A percentile compares a stretch with the other conserved stretches of the same genome.
These are phyloP conservation scores for Aspergillus hancockii DNA, from an alignment of 495 filamentous ascomycete genomes.

Conservation along the genomic window DNA sequence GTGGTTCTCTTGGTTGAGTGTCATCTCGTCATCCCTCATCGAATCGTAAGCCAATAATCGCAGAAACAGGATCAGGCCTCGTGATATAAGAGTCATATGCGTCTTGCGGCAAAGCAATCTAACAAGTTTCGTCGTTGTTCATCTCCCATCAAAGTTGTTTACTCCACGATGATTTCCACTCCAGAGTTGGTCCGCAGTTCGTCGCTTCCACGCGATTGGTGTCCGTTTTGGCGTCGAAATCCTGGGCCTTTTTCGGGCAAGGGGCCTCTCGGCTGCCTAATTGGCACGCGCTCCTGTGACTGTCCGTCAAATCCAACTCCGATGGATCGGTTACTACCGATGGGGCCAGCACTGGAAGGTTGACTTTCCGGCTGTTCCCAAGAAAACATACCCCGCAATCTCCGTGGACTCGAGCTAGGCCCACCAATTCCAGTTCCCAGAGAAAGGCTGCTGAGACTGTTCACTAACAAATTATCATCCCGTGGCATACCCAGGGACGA, in stretches of 20 bases:
- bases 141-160: constrained; percentile 33
- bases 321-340: constrained; percentile 81
- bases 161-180: constrained; percentile 60
- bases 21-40: constrained; percentile 61
- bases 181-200: constrained; percentile 61
- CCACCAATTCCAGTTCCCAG: constrained; percentile 63
- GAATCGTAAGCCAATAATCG: constrained; percentile 54
- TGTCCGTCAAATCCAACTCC: constrained; percentile 65
- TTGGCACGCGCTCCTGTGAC: constrained; percentile 66
- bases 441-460: constrained; percentile 65
- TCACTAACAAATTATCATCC: constrained; percentile 66
- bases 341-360: constrained; percentile 65
- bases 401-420: constrained; percentile 56
- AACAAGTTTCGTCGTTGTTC: constrained; percentile 36
- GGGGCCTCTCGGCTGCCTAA: constrained; percentile 82
- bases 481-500: constrained; percentile 57
- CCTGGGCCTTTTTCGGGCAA: constrained; percentile 73
- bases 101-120: constrained; percentile 49
- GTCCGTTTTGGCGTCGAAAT: constrained; percentile 78
- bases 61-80: constrained; percentile 44
- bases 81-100: constrained; percentile 51
- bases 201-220: constrained; percentile 79
- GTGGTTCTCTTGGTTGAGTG: constrained; percentile 39
- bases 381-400: constrained; percentile 65
- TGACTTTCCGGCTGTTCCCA: constrained; percentile 60